Percentiles rank a stretch among this genome's conserved stretches.
Evolutionary conservation across 352 stramenopile genomes (phyloP).

Genomic region (Thraustotheca clavata): DNA sequence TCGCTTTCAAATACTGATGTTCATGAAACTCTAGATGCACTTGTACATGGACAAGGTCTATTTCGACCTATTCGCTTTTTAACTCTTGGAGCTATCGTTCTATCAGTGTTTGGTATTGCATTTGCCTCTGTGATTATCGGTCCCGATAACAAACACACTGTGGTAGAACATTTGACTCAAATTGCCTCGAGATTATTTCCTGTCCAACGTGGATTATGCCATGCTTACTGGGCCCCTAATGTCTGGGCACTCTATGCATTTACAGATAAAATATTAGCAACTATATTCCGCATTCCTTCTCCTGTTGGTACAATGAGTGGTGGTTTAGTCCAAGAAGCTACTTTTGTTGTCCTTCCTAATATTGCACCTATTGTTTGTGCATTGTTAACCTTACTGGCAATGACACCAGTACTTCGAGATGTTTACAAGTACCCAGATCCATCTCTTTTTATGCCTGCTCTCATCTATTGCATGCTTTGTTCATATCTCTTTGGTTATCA

Average conservation of each 20-base stretch:
- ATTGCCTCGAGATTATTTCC: constrained; percentile 93
- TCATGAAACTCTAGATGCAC: constrained; percentile 52
- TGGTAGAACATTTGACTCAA: constrained; percentile 67
- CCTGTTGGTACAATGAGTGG: constrained; percentile 68
- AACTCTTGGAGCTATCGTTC: constrained; percentile 72
- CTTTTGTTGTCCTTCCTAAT: constrained; percentile 61
- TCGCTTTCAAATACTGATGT: constrained; percentile 66
- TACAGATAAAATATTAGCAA: constrained; percentile 71
- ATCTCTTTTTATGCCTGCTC: constrained; percentile 65
- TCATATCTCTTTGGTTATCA: constrained; percentile 97
- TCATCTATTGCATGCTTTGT: constrained; percentile 88
- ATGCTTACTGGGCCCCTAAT: constrained; percentile 99
- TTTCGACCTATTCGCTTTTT: constrained; percentile 73
- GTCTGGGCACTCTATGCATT: constrained; percentile 96
- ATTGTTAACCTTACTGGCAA: constrained; percentile 66
- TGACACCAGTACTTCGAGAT: constrained; percentile 63
- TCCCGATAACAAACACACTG: constrained; percentile 38
- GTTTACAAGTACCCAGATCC: constrained; percentile 73
- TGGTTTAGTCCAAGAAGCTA: constrained; percentile 72
- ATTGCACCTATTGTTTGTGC: constrained; percentile 63
- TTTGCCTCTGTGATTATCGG: constrained; percentile 64
- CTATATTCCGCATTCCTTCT: constrained; percentile 31
- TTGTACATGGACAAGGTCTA: constrained; percentile 40
- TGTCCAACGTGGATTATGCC: constrained; percentile 92
- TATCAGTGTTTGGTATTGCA: constrained; percentile 69